phyloP scores from a whole-genome alignment of 352 stramenopile genomes.

The Globisporangium cylindrosporum region DNA sequence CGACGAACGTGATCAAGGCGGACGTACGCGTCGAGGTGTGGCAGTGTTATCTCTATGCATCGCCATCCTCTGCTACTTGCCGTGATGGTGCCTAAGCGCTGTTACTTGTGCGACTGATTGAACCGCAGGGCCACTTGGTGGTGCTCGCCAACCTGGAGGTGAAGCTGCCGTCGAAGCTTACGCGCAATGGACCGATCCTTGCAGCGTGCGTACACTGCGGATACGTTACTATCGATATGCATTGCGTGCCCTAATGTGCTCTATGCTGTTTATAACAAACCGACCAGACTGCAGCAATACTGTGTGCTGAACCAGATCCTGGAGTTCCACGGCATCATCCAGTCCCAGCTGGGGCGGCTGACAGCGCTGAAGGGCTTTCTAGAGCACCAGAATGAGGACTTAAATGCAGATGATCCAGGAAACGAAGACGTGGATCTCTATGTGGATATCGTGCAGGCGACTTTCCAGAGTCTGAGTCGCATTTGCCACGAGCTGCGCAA shows the following conservation, averaged over 20 bases:
- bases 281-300: constrained; percentile 67
- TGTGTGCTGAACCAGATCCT: constrained; percentile 84
- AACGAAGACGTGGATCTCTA: constrained; percentile 57
- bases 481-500: constrained; percentile 71
- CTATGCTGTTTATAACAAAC: neutral
- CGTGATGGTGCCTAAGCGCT: no score
- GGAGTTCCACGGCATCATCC: constrained; percentile 72
- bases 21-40: constrained; percentile 69
- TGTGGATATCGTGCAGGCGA: constrained; percentile 47
- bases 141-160: constrained; percentile 69
- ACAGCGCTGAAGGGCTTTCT: constrained; percentile 52
- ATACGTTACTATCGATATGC: neutral
- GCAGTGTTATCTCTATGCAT: no score
- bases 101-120: no score
- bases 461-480: constrained; percentile 42
- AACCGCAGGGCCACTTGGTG: constrained; percentile 60
- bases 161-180: constrained; percentile 52
- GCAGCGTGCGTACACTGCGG: constrained; percentile 35
- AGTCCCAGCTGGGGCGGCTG: constrained; percentile 51
- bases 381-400: constrained; percentile 33
- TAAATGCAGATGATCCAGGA: constrained; percentile 32
- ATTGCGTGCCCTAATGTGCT: neutral
- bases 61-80: no score
- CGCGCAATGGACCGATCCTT: constrained; percentile 45
- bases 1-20: constrained; percentile 52